Percentiles rank a stretch among this genome's conserved stretches.
These are phyloP conservation scores for Trypanosoma melophagium DNA, from an alignment of 208 protist genomes.

Conservation along the genomic window DNA sequence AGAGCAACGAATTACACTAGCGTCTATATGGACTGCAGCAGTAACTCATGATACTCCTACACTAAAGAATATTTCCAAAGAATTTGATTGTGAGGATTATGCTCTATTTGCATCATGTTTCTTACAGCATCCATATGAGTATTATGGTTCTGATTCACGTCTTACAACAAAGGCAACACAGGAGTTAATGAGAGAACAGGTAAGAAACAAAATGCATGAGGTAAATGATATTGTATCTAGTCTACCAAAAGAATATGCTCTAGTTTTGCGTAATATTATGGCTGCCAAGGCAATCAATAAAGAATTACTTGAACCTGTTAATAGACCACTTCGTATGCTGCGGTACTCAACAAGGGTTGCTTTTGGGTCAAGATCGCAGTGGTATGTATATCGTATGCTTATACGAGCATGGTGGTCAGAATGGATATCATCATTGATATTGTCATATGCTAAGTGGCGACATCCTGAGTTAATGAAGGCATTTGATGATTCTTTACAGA, in stretches of 20 bases:
- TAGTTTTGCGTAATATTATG: slow-evolving; percentile 89
- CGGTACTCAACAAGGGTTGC: slow-evolving; percentile 68
- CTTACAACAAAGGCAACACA: slow-evolving; percentile 40
- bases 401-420: slow-evolving; percentile 59
- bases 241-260: slow-evolving; percentile 83
- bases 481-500: slow-evolving; percentile 36
- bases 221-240: slow-evolving; percentile 75
- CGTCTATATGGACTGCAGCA: slow-evolving; percentile 75
- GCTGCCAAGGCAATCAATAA: slow-evolving; percentile 85
- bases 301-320: slow-evolving; percentile 70
- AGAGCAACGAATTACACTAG: slow-evolving; percentile 48
- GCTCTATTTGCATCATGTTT: slow-evolving; percentile 85
- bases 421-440: slow-evolving; percentile 45
- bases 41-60: slow-evolving; percentile 63
- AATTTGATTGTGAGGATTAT: slow-evolving; percentile 73
- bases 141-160: slow-evolving; percentile 34
- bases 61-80: slow-evolving; percentile 43
- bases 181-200: slow-evolving; percentile 66
- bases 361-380: slow-evolving; percentile 23
- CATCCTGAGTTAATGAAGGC: slow-evolving; percentile 59
- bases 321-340: slow-evolving; percentile 77
- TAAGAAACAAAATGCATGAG: slow-evolving; percentile 74
- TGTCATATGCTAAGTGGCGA: slow-evolving; percentile 54
- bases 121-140: slow-evolving; percentile 82
- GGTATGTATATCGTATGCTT: slow-evolving; percentile 39